phyloP scores from a whole-genome alignment of 805 yeast species.

The Saccharomycopsis babjevae region DNA sequence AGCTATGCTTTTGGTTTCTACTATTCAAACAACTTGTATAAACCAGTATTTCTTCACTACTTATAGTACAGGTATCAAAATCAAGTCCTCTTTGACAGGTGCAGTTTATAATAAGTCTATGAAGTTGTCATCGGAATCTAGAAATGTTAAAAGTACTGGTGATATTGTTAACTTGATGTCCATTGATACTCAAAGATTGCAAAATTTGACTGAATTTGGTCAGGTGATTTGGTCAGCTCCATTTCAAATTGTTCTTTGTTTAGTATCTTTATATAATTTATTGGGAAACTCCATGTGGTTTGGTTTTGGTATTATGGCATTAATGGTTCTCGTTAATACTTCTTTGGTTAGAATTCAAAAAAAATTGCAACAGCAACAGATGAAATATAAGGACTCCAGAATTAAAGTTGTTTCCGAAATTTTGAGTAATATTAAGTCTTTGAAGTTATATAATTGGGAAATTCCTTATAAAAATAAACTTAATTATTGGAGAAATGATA shows the following conservation, averaged over 20 bases:
- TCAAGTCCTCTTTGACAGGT: constrained; percentile 59
- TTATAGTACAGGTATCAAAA: constrained; percentile 67
- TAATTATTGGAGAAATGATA: constrained; percentile 75
- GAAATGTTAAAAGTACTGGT: constrained; percentile 69
- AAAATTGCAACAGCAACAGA: constrained; percentile 68
- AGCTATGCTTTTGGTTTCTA: constrained; percentile 65
- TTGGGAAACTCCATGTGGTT: constrained; percentile 94
- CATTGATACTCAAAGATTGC: constrained; percentile 83
- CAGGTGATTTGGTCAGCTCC: constrained; percentile 90
- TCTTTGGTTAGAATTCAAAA: constrained; percentile 58
- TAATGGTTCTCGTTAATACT: constrained; percentile 76
- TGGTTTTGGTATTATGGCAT: constrained; percentile 69
- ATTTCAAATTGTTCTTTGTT: constrained; percentile 70
- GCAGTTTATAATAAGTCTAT: constrained; percentile 60
- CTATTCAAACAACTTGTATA: constrained; percentile 65
- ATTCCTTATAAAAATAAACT: constrained; percentile 66
- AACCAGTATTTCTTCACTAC: constrained; percentile 74
- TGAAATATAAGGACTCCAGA: constrained; percentile 87
- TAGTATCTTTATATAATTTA: constrained; percentile 58
- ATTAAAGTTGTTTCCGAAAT: constrained; percentile 83
- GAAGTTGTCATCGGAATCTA: constrained; percentile 60
- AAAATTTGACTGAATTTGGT: constrained; percentile 69
- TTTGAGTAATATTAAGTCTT: constrained; percentile 80
- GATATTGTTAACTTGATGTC: constrained; percentile 93
- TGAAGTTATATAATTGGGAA: constrained; percentile 96